Conservation (phyloP, 2,329 filamentous ascomycete genomes). For the Fusarium tricinctum region DNA sequence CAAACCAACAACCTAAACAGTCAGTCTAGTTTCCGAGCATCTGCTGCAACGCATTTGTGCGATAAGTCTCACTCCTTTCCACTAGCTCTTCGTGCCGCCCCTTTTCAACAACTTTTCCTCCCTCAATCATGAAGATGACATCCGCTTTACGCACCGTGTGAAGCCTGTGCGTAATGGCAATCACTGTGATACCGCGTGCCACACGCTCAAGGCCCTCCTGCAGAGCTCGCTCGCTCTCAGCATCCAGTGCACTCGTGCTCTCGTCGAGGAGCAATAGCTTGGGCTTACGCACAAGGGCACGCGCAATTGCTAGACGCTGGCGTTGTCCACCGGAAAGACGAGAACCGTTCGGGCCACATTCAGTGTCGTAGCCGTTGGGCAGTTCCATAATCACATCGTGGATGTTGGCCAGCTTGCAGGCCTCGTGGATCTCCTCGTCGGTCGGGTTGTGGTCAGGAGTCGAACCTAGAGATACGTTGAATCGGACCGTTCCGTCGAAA, state of each 20-base stretch:
- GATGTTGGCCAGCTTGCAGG: constrained; percentile 77
- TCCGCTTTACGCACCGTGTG: constrained; percentile 70
- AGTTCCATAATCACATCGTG: constrained; percentile 75
- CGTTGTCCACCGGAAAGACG: constrained; percentile 83
- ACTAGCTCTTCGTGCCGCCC: constrained; percentile 69
- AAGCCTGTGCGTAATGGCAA: constrained; percentile 71
- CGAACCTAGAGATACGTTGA: constrained; percentile 69
- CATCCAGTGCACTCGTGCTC: constrained; percentile 83
- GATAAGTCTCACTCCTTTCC: constrained; percentile 66
- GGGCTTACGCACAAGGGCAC: constrained; percentile 79
- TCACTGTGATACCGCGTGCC: constrained; percentile 66
- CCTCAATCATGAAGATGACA: constrained; percentile 70
- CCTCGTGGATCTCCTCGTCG: constrained; percentile 73
- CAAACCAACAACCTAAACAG: background rate
- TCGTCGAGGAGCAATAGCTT: constrained; percentile 84
- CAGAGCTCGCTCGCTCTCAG: constrained; percentile 75
- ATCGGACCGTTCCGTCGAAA: constrained; percentile 68
- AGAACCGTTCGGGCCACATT: constrained; percentile 78
- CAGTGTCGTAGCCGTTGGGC: constrained; percentile 75
- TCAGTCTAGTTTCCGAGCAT: constrained; percentile 53
- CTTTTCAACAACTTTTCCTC: constrained; percentile 64
- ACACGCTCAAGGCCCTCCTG: constrained; percentile 75
- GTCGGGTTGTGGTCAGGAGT: constrained; percentile 68
- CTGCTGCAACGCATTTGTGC: constrained; percentile 66
- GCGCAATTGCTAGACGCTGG: constrained; percentile 82